Evolutionary conservation across 2,329 filamentous ascomycete genomes (phyloP), one percentile per base, ranked within the genome.

Genomic region (Diaporthe longicolla): DNA sequence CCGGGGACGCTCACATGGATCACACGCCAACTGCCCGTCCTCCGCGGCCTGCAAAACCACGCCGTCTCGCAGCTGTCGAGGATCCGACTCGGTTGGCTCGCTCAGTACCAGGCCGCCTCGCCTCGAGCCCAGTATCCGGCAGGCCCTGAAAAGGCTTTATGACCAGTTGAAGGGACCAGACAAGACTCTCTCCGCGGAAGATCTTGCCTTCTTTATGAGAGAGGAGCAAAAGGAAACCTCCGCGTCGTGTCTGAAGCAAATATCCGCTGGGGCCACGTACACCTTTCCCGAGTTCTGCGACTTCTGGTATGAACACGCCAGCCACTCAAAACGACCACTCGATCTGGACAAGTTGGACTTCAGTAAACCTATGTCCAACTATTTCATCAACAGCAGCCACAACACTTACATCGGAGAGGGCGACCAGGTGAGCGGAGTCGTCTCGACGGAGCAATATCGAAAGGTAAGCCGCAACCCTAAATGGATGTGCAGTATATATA

Each of bases 301-400:
- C 76, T 79, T 83, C 26, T 89, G 86, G 86, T 83, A 82, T 76
- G 80, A 82, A 43, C 76, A 80, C 5, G 87, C 84, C 63, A 83
- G 83, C 37, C 81, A 85, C 43, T 87, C 88, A 7, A 78, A 83
- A 24, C 83, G 79, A 76, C 85, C 86, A 15, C 81, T 84, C 35
- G 81, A 83, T 10, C 73, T 82, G 29, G 78, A 84, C 40, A 79
- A 84, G 75, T 86, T 89, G 73, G 92, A 95, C 80, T 81, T 91
- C 43, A 88, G 88, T 0, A 89, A 89, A 69, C 93, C 94, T 2
- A 87, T 97, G 74, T 94, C 93, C 61, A 95, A 97, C 81, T 98
- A 98, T 85, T 98, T 94, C 82, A 95, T 98, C 82, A 97, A 93
- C 75, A 97, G 94, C 77, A 98, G 95, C 80, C 95, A 98, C 85